These are phyloP conservation scores for Aspergillus olivimuriae DNA, from an alignment of 495 filamentous ascomycete species.

Conservation along the genomic window DNA sequence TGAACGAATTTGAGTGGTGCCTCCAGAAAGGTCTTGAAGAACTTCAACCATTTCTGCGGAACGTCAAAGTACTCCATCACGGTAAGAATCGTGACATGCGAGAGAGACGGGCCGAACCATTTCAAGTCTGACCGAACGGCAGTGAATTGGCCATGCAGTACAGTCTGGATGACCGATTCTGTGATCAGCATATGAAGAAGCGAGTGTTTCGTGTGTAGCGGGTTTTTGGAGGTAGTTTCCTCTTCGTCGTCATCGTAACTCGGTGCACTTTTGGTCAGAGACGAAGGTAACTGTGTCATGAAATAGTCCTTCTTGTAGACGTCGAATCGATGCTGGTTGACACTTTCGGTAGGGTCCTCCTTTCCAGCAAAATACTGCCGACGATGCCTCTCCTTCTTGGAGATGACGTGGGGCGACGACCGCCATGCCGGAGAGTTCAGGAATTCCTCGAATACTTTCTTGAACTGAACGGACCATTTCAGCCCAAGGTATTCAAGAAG, in stretches of 20 bases:
- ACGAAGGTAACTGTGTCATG: constrained; percentile 42
- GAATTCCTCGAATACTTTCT: constrained; percentile 29
- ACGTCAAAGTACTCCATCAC: constrained; percentile 57
- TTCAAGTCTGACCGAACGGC: constrained; percentile 56
- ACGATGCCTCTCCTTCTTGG: constrained; percentile 37
- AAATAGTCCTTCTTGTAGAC: constrained; percentile 48
- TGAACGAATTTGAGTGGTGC: constrained; percentile 53
- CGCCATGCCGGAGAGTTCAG: constrained; percentile 34
- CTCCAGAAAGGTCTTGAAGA: constrained; percentile 56
- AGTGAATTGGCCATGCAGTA: constrained; percentile 52
- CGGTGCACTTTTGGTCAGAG: constrained; percentile 13
- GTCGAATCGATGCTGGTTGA: constrained; percentile 29
- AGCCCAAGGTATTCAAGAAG: constrained; percentile 60
- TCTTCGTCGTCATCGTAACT: constrained; percentile 29
- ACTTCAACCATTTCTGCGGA: constrained; percentile 50
- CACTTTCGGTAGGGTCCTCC: constrained; percentile 7
- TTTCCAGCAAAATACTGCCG: constrained; percentile 44
- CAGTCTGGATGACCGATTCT: constrained; percentile 54
- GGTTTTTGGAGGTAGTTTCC: constrained; percentile 23
- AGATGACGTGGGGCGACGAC: constrained; percentile 27
- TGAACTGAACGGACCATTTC: constrained; percentile 53
- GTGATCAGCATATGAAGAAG: constrained; percentile 57
- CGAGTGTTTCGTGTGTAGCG: constrained; percentile 51
- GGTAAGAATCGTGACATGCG: constrained; percentile 51
- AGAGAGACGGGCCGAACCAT: constrained; percentile 54